These are phyloP conservation scores for Avicennia marina DNA, from an alignment of 257 asterid genomes.

Conservation along the genomic window DNA sequence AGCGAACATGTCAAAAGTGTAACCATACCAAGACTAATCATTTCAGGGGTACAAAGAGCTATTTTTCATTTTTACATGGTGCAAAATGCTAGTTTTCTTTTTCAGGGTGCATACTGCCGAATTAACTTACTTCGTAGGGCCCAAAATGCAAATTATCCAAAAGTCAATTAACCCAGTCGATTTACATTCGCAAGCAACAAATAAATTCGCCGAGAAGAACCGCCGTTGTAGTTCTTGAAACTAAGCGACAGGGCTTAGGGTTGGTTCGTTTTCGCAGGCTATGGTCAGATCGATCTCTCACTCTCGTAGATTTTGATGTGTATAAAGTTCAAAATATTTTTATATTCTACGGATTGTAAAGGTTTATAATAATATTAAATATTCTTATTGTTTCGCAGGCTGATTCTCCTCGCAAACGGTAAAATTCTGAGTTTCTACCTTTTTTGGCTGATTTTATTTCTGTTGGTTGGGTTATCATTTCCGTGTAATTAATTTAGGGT, in stretches of 20 bases:
- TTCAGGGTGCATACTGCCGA: no score
- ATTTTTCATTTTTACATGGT: no score
- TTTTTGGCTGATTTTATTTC: not conserved
- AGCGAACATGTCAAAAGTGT: no score
- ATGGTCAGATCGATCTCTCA: conserved; percentile 29
- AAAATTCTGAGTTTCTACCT: not conserved
- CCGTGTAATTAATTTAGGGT: conserved; percentile 1
- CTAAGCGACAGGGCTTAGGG: conserved; percentile 35
- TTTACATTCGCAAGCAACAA: not conserved
- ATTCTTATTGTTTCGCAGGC: conserved; percentile 46
- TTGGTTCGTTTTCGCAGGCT: conserved; percentile 20
- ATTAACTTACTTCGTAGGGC: not conserved
- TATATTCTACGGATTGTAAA: not conserved
- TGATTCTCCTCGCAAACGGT: conserved; percentile 82
- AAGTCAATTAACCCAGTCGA: conserved; percentile 5
- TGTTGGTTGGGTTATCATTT: not conserved
- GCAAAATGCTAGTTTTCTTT: no score
- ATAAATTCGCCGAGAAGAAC: not conserved
- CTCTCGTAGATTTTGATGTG: not conserved
- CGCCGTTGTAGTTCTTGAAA: conserved; percentile 11
- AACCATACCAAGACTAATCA: no score
- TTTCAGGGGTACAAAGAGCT: no score
- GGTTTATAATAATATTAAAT: conserved; percentile 1
- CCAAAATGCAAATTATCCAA: not conserved
- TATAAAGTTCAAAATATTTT: not conserved